A percentile compares a stretch with the other conserved stretches of the same genome.
These are phyloP conservation scores for Cajanus cajan DNA, from an alignment of 306 rosid species.

Conservation along the genomic window DNA sequence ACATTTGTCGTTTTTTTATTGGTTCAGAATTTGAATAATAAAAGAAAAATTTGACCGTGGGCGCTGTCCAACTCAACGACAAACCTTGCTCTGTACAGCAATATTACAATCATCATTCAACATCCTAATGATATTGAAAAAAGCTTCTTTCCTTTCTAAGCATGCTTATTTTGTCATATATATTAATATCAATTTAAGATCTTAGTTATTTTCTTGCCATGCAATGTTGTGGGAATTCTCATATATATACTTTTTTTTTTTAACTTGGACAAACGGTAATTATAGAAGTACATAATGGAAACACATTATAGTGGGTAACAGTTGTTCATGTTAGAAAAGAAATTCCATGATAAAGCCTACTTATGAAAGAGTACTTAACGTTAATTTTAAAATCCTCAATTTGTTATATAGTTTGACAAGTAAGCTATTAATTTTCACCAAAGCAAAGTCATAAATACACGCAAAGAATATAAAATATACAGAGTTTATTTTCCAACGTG, in stretches of 20 bases:
- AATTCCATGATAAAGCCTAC: neutral
- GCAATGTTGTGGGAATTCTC: neutral
- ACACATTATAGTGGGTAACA: neutral
- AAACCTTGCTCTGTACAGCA: neutral
- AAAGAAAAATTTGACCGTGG: neutral
- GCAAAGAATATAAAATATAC: neutral
- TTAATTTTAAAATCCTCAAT: neutral
- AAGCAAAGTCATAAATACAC: neutral
- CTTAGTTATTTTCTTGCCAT: neutral
- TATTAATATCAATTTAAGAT: neutral
- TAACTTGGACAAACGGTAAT: too few relatives aligned
- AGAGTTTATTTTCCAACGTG: neutral
- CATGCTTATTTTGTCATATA: neutral
- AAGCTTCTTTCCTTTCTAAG: neutral
- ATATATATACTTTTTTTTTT: too few relatives aligned
- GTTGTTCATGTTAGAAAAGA: neutral
- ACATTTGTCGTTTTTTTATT: too few relatives aligned
- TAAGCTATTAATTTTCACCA: neutral
- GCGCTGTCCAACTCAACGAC: neutral
- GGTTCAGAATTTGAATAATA: too few relatives aligned
- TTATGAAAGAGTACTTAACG: neutral
- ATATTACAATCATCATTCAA: slow-evolving; percentile 1
- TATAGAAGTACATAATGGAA: neutral
- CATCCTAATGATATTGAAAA: neutral
- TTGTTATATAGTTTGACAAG: neutral